A percentile compares a stretch with the other conserved stretches of the same genome.
Evolutionary conservation across 805 yeast genomes (phyloP).

Genomic region (Ogataea saltuana): DNA sequence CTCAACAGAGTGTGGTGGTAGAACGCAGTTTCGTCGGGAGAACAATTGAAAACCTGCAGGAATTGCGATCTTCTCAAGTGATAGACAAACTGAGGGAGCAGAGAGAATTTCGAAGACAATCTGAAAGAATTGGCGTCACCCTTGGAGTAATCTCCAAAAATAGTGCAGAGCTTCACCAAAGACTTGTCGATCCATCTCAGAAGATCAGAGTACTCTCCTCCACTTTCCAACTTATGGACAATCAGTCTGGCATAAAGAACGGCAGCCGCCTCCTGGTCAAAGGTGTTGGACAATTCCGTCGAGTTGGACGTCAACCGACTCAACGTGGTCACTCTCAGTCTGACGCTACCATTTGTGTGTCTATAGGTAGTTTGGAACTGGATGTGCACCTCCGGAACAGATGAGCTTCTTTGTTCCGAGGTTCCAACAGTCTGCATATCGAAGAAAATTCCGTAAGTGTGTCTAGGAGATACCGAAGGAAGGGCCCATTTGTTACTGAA

Average conservation of each 20-base stretch:
- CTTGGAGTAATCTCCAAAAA: slow-evolving; percentile 89
- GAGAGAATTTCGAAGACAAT: slow-evolving; percentile 76
- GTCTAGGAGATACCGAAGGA: slow-evolving; percentile 82
- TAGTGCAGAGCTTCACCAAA: slow-evolving; percentile 84
- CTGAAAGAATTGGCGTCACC: slow-evolving; percentile 83
- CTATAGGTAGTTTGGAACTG: slow-evolving; percentile 93
- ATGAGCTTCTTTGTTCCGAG: slow-evolving; percentile 41
- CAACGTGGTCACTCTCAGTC: slow-evolving; percentile 89
- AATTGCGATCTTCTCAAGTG: slow-evolving; percentile 96
- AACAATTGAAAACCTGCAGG: slow-evolving; percentile 92
- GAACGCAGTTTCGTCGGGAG: slow-evolving; percentile 98
- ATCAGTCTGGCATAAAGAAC: slow-evolving; percentile 91
- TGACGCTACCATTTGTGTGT: slow-evolving; percentile 89
- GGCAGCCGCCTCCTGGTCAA: slow-evolving; percentile 98
- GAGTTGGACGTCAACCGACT: slow-evolving; percentile 51
- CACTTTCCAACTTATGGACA: slow-evolving; percentile 85
- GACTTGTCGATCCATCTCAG: slow-evolving; percentile 94
- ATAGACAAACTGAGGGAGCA: slow-evolving; percentile 94
- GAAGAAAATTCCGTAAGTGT: slow-evolving; percentile 85
- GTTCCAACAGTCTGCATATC: slow-evolving; percentile 64
- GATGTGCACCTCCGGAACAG: slow-evolving; percentile 39
- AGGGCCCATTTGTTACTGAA: slow-evolving; percentile 87
- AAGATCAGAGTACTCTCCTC: slow-evolving; percentile 71
- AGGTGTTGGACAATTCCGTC: slow-evolving; percentile 58
- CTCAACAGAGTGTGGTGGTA: slow-evolving; percentile 89